These are phyloP conservation scores for Trypanosoma rangeli DNA, from an alignment of 208 protist genomes.

Conservation along the genomic window DNA sequence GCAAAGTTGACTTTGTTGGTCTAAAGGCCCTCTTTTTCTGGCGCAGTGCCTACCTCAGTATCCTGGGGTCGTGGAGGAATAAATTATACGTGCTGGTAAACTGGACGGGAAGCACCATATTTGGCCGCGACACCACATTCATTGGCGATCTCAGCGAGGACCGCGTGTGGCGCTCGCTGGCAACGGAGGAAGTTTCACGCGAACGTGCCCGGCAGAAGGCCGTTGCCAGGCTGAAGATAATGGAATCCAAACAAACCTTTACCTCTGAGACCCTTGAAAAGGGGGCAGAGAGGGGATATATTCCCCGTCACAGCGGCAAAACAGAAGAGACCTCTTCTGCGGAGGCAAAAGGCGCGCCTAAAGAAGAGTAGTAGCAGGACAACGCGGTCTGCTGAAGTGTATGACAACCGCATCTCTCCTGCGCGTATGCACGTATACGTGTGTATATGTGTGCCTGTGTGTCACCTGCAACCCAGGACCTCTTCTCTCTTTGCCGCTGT, in stretches of 20 bases:
- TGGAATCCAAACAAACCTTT: constrained; percentile 36
- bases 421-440: no score
- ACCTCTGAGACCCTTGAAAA: constrained; percentile 43
- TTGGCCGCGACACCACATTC: constrained; percentile 86
- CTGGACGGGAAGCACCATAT: constrained; percentile 76
- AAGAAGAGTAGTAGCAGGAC: background rate
- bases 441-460: no score
- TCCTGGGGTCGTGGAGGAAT: constrained; percentile 77
- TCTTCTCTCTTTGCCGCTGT: no score
- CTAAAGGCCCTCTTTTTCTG: constrained; percentile 80
- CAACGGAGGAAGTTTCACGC: constrained; percentile 60
- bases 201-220: constrained; percentile 49
- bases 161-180: constrained; percentile 57
- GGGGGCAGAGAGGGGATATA: constrained; percentile 32
- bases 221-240: constrained; percentile 43
- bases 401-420: no score
- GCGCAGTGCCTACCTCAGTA: constrained; percentile 87
- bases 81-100: constrained; percentile 86
- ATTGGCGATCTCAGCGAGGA: constrained; percentile 83
- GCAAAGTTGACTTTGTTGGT: constrained; percentile 65
- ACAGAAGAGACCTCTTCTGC: background rate
- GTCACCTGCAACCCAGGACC: no score
- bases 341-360: background rate
- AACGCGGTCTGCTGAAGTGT: background rate
- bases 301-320: constrained; percentile 33